phyloP scores from a whole-genome alignment of 495 filamentous ascomycete species.

The Xylaria acuta region DNA sequence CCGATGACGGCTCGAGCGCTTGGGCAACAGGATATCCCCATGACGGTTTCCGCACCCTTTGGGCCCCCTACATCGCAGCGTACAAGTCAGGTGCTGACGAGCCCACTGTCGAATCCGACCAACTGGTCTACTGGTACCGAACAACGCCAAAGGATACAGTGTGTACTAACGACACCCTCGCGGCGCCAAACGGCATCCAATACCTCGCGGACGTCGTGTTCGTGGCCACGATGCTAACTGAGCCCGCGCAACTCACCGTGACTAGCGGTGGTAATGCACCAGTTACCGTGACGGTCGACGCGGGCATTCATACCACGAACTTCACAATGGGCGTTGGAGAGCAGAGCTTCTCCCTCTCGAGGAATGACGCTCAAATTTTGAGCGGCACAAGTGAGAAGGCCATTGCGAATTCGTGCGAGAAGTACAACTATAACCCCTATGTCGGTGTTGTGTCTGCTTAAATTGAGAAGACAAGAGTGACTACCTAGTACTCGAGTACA shows the following conservation, averaged over 20 bases:
- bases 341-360: conserved; percentile 56
- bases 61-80: conserved; percentile 33
- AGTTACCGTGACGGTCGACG: conserved; percentile 56
- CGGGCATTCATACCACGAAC: conserved; percentile 47
- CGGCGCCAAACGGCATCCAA: conserved; percentile 58
- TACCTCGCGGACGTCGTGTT: conserved; percentile 59
- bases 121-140: conserved; percentile 64
- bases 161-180: conserved; percentile 60
- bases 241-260: conserved; percentile 52
- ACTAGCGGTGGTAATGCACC: conserved; percentile 52
- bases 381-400: conserved; percentile 57
- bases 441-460: conserved; percentile 40
- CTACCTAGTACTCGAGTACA: neutral
- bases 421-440: conserved; percentile 67
- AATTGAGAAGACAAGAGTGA: neutral
- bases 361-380: conserved; percentile 50
- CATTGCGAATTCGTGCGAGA: conserved; percentile 56
- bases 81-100: conserved; percentile 32
- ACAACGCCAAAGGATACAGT: conserved; percentile 50
- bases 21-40: conserved; percentile 34
- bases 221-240: conserved; percentile 58
- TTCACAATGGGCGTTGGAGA: conserved; percentile 59
- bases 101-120: conserved; percentile 45
- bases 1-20: conserved; percentile 31
- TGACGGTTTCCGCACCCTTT: conserved; percentile 29